Evolutionary conservation across 2,329 filamentous ascomycete genomes (phyloP).

Genomic region (Aspergillus sp.): DNA sequence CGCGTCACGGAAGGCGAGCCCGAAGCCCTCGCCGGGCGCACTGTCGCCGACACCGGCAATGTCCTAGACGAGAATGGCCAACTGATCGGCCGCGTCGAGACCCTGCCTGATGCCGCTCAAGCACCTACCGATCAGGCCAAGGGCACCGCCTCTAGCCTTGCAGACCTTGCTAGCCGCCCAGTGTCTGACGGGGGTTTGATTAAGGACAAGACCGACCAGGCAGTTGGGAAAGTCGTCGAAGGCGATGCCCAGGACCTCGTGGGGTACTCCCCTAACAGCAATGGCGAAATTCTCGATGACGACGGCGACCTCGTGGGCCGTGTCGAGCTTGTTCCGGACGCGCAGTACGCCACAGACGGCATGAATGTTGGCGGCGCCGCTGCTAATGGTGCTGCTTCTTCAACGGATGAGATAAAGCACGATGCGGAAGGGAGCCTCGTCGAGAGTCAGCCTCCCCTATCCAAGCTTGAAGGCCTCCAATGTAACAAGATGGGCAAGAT

Average conservation of each 20-base stretch:
- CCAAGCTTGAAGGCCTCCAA: slow-evolving; percentile 30
- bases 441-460: slow-evolving; percentile 22
- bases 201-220: slow-evolving; percentile 30
- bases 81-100: slow-evolving; percentile 30
- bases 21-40: slow-evolving; percentile 32
- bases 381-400: slow-evolving; percentile 13
- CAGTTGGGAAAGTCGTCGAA: slow-evolving; percentile 31
- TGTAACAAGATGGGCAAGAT: slow-evolving; percentile 38
- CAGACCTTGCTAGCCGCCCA: slow-evolving; percentile 27
- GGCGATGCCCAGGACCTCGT: slow-evolving; percentile 34
- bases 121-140: slow-evolving; percentile 15
- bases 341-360: slow-evolving; percentile 3
- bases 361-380: slow-evolving; percentile 5
- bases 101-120: slow-evolving; percentile 10
- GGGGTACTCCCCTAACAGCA: slow-evolving; percentile 32
- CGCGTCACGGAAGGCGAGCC: slow-evolving; percentile 33
- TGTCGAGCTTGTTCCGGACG: slow-evolving; percentile 19
- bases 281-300: slow-evolving; percentile 24
- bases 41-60: slow-evolving; percentile 30
- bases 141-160: slow-evolving; percentile 23
- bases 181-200: slow-evolving; percentile 48
- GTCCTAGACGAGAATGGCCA: slow-evolving; percentile 18
- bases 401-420: slow-evolving; percentile 3
- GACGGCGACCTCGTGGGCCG: slow-evolving; percentile 30
- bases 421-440: slow-evolving; percentile 24